Base-by-base conservation (phyloP, 768 basidiomycete species). In the Hygrophorus pudorinus region DNA sequence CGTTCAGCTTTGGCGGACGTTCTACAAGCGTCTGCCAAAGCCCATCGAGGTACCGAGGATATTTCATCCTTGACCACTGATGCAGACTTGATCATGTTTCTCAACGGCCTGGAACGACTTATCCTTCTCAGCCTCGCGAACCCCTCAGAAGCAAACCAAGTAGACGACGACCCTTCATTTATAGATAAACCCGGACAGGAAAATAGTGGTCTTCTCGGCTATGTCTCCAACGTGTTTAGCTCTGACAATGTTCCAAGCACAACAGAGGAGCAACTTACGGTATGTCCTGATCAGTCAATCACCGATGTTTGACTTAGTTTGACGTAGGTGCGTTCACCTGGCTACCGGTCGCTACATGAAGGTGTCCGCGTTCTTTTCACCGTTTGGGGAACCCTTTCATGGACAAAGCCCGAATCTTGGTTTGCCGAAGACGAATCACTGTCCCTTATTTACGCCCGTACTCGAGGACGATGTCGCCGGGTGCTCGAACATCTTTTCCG, bases 181-280 rank as follows among this genome's bases (percentile, higher is more conserved):
- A 55, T 67, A 13, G 87, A 81, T 51, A 86, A 77, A 52, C 52
- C 59, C 17, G 66, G 62, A 2, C 57, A 67, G 13, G 79, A 81
- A 50, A 67, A 68, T 7, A 70, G 74, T 55, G 83, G 92, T 1
- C 63, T 98, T 9, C 68, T 97, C 0, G 90, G 92, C 7, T 86
- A 90, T 54, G 83, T 99, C 41, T 92, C 91, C 1, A 87, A 79
- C 44, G 93, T 97, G 2, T 93, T 99, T 55, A 76, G 84, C 33
- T 78, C 79, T 0, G 87, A 91, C n/a, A 71, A 65, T 29, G 54
- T 64, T 7, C 61, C 70, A 9, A 58, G 60, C 44, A 53, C 60
- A 31, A 55, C 61, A 12, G 78, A 78, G 11, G 83, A 83, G 30
- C 75, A 74, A 48, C 55, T 79, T 7, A 72, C 69, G 45, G 85